phyloP scores from a whole-genome alignment of 164 flowering plant species.

The Umbellularia californica region DNA sequence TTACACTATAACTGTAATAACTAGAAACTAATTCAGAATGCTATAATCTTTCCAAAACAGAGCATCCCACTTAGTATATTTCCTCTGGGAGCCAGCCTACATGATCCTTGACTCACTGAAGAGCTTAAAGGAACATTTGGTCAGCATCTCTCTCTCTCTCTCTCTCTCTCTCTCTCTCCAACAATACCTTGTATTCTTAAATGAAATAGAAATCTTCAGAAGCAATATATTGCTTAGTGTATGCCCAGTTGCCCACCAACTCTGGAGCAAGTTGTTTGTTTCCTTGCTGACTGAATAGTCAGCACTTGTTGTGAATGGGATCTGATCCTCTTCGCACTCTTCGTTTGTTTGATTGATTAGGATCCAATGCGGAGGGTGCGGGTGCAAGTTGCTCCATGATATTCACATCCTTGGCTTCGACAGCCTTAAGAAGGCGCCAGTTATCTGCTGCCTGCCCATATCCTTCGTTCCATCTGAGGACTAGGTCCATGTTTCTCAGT shows the following conservation, averaged over 20 bases:
- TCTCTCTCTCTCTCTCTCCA: constrained; percentile 2
- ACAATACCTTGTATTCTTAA: constrained; percentile 18
- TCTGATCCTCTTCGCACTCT: constrained; percentile 59
- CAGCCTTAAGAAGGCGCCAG: constrained; percentile 11
- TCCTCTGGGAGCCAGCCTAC: constrained; percentile 16
- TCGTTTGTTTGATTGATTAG: constrained; percentile 54
- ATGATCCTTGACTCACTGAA: constrained; percentile 18
- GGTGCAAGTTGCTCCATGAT: constrained; percentile 33
- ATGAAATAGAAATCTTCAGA: constrained; percentile 7
- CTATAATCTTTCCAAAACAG: constrained; percentile 12
- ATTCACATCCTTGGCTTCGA: constrained; percentile 25
- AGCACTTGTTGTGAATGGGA: constrained; percentile 73
- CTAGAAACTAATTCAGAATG: constrained; percentile 10
- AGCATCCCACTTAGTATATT: constrained; percentile 10
- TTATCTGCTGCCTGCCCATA: constrained; percentile 6
- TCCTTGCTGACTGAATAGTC: constrained; percentile 10
- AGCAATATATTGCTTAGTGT: neutral
- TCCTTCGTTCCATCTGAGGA: constrained; percentile 29
- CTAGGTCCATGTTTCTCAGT: constrained; percentile 37
- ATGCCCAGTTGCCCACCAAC: neutral
- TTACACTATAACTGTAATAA: constrained; percentile 12
- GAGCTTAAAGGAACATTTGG: constrained; percentile 9
- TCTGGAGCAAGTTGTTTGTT: neutral
- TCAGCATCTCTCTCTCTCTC: constrained; percentile 29
- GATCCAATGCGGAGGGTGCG: constrained; percentile 44